These are phyloP conservation scores for Barnettozyma sucrosica DNA, from an alignment of 805 yeast genomes.

Conservation along the genomic window DNA sequence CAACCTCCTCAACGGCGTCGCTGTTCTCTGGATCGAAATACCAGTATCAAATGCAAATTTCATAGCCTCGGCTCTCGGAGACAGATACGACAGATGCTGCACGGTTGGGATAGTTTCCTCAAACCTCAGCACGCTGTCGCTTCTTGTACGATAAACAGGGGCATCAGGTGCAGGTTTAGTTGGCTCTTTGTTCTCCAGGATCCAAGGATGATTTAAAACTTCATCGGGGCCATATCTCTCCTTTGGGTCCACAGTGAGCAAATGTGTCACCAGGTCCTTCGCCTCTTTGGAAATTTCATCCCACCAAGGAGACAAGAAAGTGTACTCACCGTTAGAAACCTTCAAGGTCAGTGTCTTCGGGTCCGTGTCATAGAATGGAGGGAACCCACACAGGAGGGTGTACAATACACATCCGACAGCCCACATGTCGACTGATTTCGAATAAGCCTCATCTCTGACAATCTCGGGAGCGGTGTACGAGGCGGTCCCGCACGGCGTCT, in stretches of 20 bases:
- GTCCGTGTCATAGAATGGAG: conserved; percentile 78
- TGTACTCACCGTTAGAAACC: conserved; percentile 65
- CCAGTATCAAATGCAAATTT: conserved; percentile 84
- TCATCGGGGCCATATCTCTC: conserved; percentile 74
- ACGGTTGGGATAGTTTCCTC: conserved; percentile 25
- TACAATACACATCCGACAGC: conserved; percentile 95
- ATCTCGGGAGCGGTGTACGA: conserved; percentile 99
- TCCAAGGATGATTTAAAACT: conserved; percentile 76
- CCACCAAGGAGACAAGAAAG: conserved; percentile 81
- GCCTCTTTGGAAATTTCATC: conserved; percentile 86
- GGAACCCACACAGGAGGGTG: conserved; percentile 92
- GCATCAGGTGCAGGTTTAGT: conserved; percentile 47
- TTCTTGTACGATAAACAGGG: conserved; percentile 21
- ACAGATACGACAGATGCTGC: conserved; percentile 27
- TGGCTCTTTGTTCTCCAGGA: conserved; percentile 40
- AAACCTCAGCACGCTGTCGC: conserved; percentile 20
- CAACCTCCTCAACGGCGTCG: conserved; percentile 22
- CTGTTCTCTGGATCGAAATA: conserved; percentile 70
- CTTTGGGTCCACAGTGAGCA: conserved; percentile 78
- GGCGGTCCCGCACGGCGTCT: conserved; percentile 98
- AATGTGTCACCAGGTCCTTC: conserved; percentile 70
- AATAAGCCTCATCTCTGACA: conserved; percentile 86
- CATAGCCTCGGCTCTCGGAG: conserved; percentile 75
- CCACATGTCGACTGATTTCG: conserved; percentile 98
- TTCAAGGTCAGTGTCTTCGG: conserved; percentile 75